These are phyloP conservation scores for Stevia rebaudiana DNA, from an alignment of 140 eudicot species.

Conservation along the genomic window DNA sequence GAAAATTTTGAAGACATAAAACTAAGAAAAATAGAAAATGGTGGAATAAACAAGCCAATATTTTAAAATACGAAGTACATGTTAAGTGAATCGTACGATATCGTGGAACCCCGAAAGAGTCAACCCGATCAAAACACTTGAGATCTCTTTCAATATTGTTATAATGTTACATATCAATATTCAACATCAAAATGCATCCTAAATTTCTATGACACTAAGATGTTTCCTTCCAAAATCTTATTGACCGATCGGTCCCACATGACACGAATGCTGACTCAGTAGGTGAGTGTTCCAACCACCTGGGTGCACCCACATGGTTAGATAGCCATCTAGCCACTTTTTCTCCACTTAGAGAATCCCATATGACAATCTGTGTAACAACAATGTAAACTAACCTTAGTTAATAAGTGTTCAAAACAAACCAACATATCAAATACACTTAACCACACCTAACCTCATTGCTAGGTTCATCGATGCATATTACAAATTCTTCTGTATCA, in stretches of 20 bases:
- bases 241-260: constrained; percentile 73
- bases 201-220: constrained; percentile 18
- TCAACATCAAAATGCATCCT: not conserved
- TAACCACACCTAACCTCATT: constrained; percentile 56
- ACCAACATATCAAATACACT: not conserved
- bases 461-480: constrained; percentile 65
- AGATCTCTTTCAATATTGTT: not conserved
- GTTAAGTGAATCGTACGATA: not conserved
- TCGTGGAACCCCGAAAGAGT: not conserved
- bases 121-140: not conserved
- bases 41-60: too few relatives aligned
- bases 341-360: constrained; percentile 82
- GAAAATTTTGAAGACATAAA: too few relatives aligned
- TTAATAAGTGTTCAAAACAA: not conserved
- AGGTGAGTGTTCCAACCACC: constrained; percentile 82
- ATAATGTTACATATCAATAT: constrained; percentile 14
- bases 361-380: constrained; percentile 56
- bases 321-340: constrained; percentile 74
- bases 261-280: constrained; percentile 57
- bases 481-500: constrained; percentile 67
- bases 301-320: constrained; percentile 63
- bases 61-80: not conserved
- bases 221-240: constrained; percentile 71
- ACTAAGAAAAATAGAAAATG: too few relatives aligned
- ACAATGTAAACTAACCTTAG: not conserved